Conservation (phyloP, 305 asterid species). For the Fraxinus angustifolia region DNA sequence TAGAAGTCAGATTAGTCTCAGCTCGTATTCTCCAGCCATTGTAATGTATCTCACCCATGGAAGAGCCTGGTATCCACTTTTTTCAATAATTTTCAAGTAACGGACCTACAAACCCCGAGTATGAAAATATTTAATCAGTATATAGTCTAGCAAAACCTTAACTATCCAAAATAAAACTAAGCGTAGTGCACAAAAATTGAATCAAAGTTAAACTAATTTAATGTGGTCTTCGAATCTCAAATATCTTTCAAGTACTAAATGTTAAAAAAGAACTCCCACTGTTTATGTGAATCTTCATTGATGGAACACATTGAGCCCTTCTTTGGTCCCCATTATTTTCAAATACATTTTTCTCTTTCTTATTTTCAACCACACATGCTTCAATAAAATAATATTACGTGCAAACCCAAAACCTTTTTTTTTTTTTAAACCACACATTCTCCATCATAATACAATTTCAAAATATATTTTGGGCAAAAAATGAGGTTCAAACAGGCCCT, state of each 20-base stretch:
- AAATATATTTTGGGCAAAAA: too few species aligned
- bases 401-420: too few species aligned
- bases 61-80: conserved; percentile 65
- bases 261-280: background rate
- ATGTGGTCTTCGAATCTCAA: background rate
- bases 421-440: too few species aligned
- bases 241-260: background rate
- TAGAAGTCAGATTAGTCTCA: conserved; percentile 42
- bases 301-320: background rate
- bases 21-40: conserved; percentile 64
- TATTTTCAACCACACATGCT: too few species aligned
- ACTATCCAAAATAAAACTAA: background rate
- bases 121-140: background rate
- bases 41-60: conserved; percentile 72
- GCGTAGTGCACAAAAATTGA: background rate
- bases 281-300: background rate
- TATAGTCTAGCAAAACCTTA: background rate
- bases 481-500: too few species aligned
- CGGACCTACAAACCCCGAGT: conserved; percentile 42
- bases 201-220: background rate
- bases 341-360: too few species aligned
- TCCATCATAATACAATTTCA: too few species aligned
- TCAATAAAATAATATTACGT: too few species aligned
- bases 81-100: conserved; percentile 60
- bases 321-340: too few species aligned